These are phyloP conservation scores for Fraxinus floribunda DNA, from an alignment of 305 asterid species.

Conservation along the genomic window DNA sequence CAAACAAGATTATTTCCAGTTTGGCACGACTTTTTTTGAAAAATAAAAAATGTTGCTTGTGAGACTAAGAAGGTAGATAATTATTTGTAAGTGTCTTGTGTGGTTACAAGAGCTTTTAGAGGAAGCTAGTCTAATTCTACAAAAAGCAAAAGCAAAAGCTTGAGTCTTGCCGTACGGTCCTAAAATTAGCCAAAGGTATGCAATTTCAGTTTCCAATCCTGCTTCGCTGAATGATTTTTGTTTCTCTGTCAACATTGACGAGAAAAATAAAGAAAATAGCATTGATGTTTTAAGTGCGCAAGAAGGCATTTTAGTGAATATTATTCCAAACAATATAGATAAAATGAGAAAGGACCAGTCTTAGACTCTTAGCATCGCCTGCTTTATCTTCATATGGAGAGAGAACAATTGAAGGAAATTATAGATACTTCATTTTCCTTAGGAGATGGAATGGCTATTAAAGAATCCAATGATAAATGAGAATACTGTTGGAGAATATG, in stretches of 20 bases:
- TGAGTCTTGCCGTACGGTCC: background rate
- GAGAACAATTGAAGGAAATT: conserved; percentile 30
- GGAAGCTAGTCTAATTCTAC: background rate
- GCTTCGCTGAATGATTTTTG: conserved; percentile 30
- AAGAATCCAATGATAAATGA: conserved; percentile 28
- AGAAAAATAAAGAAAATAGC: conserved; percentile 31
- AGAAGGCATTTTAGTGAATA: conserved; percentile 29
- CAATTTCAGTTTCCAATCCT: background rate
- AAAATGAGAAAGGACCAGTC: conserved; percentile 8
- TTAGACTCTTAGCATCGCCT: conserved; percentile 20
- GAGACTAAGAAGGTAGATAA: background rate
- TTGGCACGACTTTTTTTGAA: background rate
- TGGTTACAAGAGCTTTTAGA: background rate
- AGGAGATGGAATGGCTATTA: conserved; percentile 23
- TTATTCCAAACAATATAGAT: conserved; percentile 19
- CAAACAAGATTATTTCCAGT: background rate
- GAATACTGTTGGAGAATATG: conserved; percentile 24
- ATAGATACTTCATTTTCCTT: conserved; percentile 20
- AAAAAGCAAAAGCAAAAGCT: background rate
- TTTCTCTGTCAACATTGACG: conserved; percentile 29
- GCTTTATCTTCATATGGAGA: conserved; percentile 26
- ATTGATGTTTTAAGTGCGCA: conserved; percentile 27
- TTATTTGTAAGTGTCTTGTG: background rate
- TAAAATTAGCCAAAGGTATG: background rate
- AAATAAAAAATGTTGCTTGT: background rate